phyloP scores from a whole-genome alignment of 2,329 filamentous ascomycete genomes.

The Hypoxylon sp. region DNA sequence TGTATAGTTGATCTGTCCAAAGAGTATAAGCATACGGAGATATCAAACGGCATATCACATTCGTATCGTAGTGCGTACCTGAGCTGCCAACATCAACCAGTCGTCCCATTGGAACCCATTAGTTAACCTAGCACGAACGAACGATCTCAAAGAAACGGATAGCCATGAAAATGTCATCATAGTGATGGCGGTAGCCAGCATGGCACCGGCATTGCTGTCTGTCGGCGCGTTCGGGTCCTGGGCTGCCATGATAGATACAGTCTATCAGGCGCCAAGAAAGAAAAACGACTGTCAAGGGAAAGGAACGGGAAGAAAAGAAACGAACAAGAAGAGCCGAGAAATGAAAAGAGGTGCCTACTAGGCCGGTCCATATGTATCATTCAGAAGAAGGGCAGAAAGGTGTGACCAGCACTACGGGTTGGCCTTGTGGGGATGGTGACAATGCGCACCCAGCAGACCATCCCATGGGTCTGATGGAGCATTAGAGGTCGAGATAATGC shows the following conservation, averaged over 20 bases:
- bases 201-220: slow-evolving; percentile 53
- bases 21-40: slow-evolving; percentile 14
- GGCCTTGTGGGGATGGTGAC: slow-evolving; percentile 36
- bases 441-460: slow-evolving; percentile 28
- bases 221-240: slow-evolving; percentile 53
- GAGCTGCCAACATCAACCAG: slow-evolving; percentile 67
- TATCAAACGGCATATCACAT: not conserved
- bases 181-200: slow-evolving; percentile 56
- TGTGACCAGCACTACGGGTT: slow-evolving; percentile 29
- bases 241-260: slow-evolving; percentile 50
- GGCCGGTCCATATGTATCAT: slow-evolving; percentile 32
- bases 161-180: slow-evolving; percentile 56
- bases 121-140: slow-evolving; percentile 52
- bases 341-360: slow-evolving; percentile 23
- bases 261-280: slow-evolving; percentile 46
- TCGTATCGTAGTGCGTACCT: slow-evolving; percentile 56
- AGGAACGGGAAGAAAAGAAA: slow-evolving; percentile 37
- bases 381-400: slow-evolving; percentile 9
- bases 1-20: slow-evolving; percentile 61
- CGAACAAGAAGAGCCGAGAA: slow-evolving; percentile 27
- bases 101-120: slow-evolving; percentile 64
- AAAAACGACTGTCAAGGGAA: slow-evolving; percentile 27
- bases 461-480: slow-evolving; percentile 31
- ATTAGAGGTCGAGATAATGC: slow-evolving; percentile 32
- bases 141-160: slow-evolving; percentile 51